Evolutionary conservation across 441 rosid genomes (phyloP).

Genomic region (Jatropha podagrica): DNA sequence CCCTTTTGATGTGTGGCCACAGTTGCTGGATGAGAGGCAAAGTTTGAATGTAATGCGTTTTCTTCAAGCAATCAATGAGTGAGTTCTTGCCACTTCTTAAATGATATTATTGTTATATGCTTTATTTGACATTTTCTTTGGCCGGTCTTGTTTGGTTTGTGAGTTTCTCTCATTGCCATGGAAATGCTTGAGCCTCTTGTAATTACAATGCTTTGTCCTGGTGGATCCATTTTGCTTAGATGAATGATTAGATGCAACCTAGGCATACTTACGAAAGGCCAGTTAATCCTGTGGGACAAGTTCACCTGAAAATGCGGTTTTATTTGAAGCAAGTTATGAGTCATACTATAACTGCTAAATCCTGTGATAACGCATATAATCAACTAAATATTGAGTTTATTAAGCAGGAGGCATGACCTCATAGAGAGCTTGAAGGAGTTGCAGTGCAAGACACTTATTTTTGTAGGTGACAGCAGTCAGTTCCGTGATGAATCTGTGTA

Average conservation of each 20-base stretch:
- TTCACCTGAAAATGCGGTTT: not conserved
- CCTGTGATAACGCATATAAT: slow-evolving; percentile 1
- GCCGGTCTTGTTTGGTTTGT: not conserved
- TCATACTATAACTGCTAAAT: not conserved
- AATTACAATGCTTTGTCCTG: not conserved
- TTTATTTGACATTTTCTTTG: not conserved
- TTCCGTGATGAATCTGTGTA: slow-evolving; percentile 63
- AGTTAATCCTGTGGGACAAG: not conserved
- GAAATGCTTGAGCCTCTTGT: not conserved
- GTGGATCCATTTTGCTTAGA: not conserved
- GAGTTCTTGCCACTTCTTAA: slow-evolving; percentile 19
- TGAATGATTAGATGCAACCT: slow-evolving; percentile 6
- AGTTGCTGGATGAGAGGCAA: slow-evolving; percentile 85
- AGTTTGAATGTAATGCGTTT: slow-evolving; percentile 66
- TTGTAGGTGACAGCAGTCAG: slow-evolving; percentile 72
- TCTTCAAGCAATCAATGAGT: slow-evolving; percentile 77
- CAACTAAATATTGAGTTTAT: slow-evolving; percentile 23
- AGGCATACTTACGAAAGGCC: not conserved
- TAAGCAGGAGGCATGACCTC: slow-evolving; percentile 74
- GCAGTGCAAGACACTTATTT: slow-evolving; percentile 68
- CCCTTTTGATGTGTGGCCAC: slow-evolving; percentile 20
- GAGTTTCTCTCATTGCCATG: not conserved
- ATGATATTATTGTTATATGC: not conserved
- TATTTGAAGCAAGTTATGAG: not conserved
- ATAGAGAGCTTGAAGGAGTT: slow-evolving; percentile 61